Base-by-base conservation (phyloP, 2,329 filamentous ascomycete species). In the Colletotrichum tropicale region DNA sequence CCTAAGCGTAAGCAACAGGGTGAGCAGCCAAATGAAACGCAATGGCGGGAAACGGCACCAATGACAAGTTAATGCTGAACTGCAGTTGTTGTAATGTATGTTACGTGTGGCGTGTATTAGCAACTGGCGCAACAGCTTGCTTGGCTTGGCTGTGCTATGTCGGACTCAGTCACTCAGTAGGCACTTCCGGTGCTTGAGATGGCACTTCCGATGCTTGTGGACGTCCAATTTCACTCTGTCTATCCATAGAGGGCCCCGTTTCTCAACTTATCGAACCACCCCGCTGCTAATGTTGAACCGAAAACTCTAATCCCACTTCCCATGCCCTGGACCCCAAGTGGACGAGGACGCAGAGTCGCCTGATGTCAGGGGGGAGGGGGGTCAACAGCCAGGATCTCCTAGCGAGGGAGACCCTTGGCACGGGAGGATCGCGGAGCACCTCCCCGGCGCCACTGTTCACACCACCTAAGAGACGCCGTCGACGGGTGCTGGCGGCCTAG, bases 271-370 rank as follows among this genome's bases (percentile, higher is more conserved):
- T 62, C 60, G 56, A 67, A 61, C 24, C 62, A 67, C 52, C 18
- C 56, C 58, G 36, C 56, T 65, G 26, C 67, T 34, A 18, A 36
- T 61, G 30, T 28, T 34, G 24, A 58, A n/a, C 32, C 69, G 16
- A 75, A 64, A 73, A 73, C 69, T 75, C 70, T 75, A 73, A 73
- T 75, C 69, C 26, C 43, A 73, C 64, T 48, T 67, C 73, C 34
- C 62, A 58, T 61, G 34, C 62, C 64, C 62, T 72, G 16, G 24
- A n/a, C 43, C 43, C 43, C n/a, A 38, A 24, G 48, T 24, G 26
- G 10, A 13, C n/a, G 66, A 36, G n/a, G 18, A n/a, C 26, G 13
- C 43, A 21, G 21, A 8, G n/a, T 64, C 62, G 69, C 62, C 72
- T 75, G 69, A 71, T 56, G 32, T 67, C 26, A 62, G 56, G 61